Evolutionary conservation across 768 basidiomycete genomes (phyloP), one percentile per base, ranked within the genome.

Genomic region (Tylopilus rubrobrunneus): DNA sequence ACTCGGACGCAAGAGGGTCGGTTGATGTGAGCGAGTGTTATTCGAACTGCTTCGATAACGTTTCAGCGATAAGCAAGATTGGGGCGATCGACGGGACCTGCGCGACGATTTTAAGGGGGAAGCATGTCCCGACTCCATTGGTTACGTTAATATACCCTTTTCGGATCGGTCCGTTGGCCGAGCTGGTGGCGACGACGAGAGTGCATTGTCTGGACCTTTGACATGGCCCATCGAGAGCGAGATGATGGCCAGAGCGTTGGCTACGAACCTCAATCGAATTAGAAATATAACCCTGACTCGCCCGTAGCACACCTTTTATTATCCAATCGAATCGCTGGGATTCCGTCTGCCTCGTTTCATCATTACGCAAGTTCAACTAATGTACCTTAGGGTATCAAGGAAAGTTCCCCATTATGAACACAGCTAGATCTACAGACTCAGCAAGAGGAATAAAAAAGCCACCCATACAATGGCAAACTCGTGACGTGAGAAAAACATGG

Each of bases 41-140:
- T 25, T 25, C 36, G 36, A 37, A 25, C 36, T 17, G 36, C 36
- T 19, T 19, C 39, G 39, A 19, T 5, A 31, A 11, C 9, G 39
- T 27, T 44, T 23, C 19, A 25, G 21, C n/a, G 42, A 55, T 23
- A 29, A 37, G 25, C 15, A 15, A 34, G 31, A 37, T 28, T 21
- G 6, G 19, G 12, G 28, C 15, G 39, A 53, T 52, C 64, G 56
- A 67, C 62, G 59, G 62, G 62, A 52, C 64, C 65, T 25, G 65
- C 65, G 62, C 65, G 64, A 48, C 57, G 57, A 67, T 23, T 29
- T 19, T n/a, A 48, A 50, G 19, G 50, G 49, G 36, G n/a, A 7
- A 39, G 5, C 29, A 19, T 19, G 19, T 19, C 19, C 19, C 19
- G 19, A 19, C 19, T 34, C 43, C 55, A 44, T 28, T 15, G 21